Evolutionary conservation across 345 rosid species (phyloP).

Genomic region (Limnanthes douglasii): DNA sequence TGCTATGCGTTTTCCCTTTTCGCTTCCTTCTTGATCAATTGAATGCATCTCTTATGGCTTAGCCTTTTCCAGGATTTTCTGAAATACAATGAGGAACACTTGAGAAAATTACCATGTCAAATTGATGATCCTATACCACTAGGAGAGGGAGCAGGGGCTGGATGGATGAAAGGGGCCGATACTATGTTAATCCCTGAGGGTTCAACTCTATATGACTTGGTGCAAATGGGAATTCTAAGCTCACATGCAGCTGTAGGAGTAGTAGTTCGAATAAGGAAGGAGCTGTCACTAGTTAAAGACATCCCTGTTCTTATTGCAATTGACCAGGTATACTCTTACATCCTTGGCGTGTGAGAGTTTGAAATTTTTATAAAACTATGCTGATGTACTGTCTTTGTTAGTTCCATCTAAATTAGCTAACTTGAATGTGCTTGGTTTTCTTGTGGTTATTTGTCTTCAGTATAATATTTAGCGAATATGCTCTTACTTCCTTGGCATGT

Average conservation of each 20-base stretch:
- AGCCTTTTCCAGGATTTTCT: constrained; percentile 44
- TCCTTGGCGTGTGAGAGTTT: too few species aligned
- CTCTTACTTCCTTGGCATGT: constrained; percentile 2
- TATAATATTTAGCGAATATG: constrained; percentile 83
- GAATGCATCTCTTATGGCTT: constrained; percentile 1
- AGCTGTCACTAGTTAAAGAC: constrained; percentile 78
- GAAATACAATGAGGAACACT: constrained; percentile 45
- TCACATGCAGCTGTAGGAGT: constrained; percentile 82
- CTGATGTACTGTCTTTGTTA: too few species aligned
- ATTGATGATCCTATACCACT: constrained; percentile 58
- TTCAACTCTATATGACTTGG: constrained; percentile 60
- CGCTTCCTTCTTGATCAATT: constrained; percentile 1
- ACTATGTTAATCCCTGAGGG: constrained; percentile 50
- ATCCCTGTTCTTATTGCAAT: constrained; percentile 81
- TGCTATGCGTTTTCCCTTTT: background rate
- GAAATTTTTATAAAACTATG: too few species aligned
- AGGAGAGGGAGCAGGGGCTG: constrained; percentile 94
- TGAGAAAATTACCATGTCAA: constrained; percentile 57
- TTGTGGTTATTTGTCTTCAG: constrained; percentile 27
- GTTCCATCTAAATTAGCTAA: too few species aligned
- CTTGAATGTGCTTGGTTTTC: constrained; percentile 6
- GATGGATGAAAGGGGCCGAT: constrained; percentile 67
- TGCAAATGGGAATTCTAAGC: constrained; percentile 62
- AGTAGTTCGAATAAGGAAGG: constrained; percentile 70
- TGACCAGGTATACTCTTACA: constrained; percentile 53